Conservation (phyloP, 257 asterid species). For the Solanum etuberosum region DNA sequence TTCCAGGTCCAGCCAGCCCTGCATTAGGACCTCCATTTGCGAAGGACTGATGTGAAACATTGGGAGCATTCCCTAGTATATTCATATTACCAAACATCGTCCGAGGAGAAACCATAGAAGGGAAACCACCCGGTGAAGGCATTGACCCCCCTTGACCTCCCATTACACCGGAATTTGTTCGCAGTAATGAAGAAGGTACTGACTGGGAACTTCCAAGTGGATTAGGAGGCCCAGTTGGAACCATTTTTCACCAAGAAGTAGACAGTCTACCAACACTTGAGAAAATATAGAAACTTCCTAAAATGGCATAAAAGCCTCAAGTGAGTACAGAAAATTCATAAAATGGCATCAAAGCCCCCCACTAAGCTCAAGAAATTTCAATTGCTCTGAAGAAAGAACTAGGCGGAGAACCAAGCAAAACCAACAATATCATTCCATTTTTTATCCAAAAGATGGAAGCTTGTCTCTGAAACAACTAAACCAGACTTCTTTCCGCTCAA, state of each 20-base stretch:
- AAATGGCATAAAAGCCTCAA: constrained; percentile 13
- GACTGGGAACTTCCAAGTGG: constrained; percentile 63
- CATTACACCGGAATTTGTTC: constrained; percentile 69
- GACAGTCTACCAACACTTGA: constrained; percentile 2
- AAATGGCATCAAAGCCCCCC: background rate
- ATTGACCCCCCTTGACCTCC: constrained; percentile 74
- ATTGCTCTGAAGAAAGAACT: background rate
- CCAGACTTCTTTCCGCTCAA: too few relatives aligned
- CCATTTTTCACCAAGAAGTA: constrained; percentile 19
- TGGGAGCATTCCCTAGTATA: constrained; percentile 59
- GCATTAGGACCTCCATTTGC: constrained; percentile 59
- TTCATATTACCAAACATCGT: constrained; percentile 54
- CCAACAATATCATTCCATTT: background rate
- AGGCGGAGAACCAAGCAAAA: background rate
- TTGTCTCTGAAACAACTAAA: background rate
- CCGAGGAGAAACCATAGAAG: constrained; percentile 62
- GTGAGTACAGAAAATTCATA: background rate
- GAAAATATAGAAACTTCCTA: constrained; percentile 1
- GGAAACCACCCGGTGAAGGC: constrained; percentile 49
- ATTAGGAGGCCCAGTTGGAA: constrained; percentile 70
- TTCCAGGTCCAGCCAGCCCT: constrained; percentile 58
- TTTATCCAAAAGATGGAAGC: background rate
- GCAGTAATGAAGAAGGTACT: constrained; percentile 48
- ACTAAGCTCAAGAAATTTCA: background rate
- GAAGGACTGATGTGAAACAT: constrained; percentile 61